phyloP scores from a whole-genome alignment of 2,329 filamentous ascomycete species.

The Penicillium hordei region DNA sequence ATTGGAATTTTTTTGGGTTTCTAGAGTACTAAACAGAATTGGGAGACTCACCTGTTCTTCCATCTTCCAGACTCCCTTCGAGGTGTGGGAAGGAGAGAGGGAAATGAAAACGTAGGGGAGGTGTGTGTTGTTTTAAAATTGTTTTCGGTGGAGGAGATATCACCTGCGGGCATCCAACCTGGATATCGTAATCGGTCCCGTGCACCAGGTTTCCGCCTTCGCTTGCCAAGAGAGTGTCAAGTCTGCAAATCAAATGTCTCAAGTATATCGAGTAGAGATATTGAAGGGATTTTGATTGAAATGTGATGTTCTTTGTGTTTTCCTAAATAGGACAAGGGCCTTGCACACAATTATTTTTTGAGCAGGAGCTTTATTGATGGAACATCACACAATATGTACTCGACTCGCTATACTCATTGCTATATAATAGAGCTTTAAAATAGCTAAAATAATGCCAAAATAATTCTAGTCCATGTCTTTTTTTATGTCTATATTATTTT shows the following conservation, averaged over 20 bases:
- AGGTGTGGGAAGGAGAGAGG: slow-evolving; percentile 23
- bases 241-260: not conserved
- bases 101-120: slow-evolving; percentile 26
- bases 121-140: slow-evolving; percentile 29
- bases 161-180: slow-evolving; percentile 8
- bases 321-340: slow-evolving; percentile 26
- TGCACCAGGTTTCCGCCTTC: slow-evolving; percentile 24
- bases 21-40: slow-evolving; percentile 3
- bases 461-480: not conserved
- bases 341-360: not conserved
- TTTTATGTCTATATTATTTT: not conserved
- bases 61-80: slow-evolving; percentile 43
- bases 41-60: slow-evolving; percentile 44
- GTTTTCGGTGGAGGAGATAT: slow-evolving; percentile 28
- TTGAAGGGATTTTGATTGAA: not conserved
- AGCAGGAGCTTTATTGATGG: not conserved
- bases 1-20: slow-evolving; percentile 8
- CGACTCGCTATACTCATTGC: not conserved
- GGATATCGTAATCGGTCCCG: slow-evolving; percentile 29
- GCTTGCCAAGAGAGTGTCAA: slow-evolving; percentile 11
- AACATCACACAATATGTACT: not conserved
- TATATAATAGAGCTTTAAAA: not conserved
- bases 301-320: not conserved
- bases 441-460: not conserved
- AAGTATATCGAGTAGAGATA: not conserved